phyloP scores from a whole-genome alignment of 2,329 filamentous ascomycete genomes.

The Rhytidhysteron rufulum region DNA sequence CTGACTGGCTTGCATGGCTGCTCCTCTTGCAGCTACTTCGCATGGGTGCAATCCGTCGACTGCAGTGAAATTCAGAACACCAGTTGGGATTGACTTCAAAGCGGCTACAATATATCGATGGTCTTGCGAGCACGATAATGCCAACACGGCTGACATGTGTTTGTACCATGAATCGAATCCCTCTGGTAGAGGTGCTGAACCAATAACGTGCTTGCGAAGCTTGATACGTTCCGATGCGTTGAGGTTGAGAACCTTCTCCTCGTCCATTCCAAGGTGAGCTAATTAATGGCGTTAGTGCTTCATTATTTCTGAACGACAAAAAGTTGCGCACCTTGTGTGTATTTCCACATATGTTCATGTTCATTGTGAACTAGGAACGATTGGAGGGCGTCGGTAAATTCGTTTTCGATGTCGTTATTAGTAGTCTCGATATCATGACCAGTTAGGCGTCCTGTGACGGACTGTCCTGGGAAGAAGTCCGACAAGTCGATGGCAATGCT shows the following conservation, averaged over 20 bases:
- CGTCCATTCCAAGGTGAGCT: neutral
- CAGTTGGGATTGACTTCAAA: neutral
- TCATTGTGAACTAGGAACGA: neutral
- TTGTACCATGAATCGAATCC: neutral
- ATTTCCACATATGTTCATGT: neutral
- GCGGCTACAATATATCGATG: neutral
- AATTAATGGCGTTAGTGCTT: neutral
- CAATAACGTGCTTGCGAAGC: neutral
- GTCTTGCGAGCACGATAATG: neutral
- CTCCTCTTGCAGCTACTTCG: neutral
- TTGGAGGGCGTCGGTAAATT: neutral
- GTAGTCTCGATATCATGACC: neutral
- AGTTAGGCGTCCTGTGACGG: neutral
- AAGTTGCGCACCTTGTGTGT: neutral
- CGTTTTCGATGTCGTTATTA: neutral
- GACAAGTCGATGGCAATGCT: neutral
- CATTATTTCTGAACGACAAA: neutral
- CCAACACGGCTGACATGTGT: neutral
- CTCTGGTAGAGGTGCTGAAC: neutral
- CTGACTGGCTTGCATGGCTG: neutral
- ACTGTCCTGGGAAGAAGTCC: neutral
- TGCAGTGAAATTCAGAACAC: neutral
- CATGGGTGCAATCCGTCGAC: neutral
- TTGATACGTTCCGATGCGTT: neutral
- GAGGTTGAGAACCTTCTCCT: neutral